A percentile compares a stretch with the other conserved stretches of the same genome.
These are phyloP conservation scores for Exophiala sideris DNA, from an alignment of 2,329 filamentous ascomycete species.

Conservation along the genomic window DNA sequence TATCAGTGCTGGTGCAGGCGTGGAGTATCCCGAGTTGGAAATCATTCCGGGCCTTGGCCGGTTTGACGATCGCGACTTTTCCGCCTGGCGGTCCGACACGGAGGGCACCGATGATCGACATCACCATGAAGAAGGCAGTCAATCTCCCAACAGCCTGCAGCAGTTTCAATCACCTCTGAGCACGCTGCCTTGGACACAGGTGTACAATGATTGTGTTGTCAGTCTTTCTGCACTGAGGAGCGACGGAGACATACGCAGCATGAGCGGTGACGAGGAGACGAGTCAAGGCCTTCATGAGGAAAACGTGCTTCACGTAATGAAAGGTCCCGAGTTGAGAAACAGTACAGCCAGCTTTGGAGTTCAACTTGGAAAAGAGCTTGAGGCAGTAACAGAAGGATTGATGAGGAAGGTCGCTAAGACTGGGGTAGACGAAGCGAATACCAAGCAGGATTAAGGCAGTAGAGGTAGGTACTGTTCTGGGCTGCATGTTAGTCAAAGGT, in stretches of 20 bases:
- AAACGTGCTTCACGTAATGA: background rate
- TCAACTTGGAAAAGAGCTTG: slow-evolving; percentile 14
- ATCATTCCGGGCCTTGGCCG: slow-evolving; percentile 14
- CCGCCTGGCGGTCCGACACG: background rate
- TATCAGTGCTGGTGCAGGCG: slow-evolving; percentile 19
- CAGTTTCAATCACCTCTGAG: background rate
- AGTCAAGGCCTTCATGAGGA: background rate
- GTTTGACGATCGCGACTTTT: background rate
- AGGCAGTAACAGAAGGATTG: slow-evolving; percentile 9
- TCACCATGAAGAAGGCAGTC: background rate
- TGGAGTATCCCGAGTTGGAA: slow-evolving; percentile 28
- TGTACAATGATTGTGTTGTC: slow-evolving; percentile 20
- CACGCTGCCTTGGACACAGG: slow-evolving; percentile 12
- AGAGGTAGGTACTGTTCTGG: background rate
- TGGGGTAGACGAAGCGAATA: background rate
- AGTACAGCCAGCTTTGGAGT: slow-evolving; percentile 17
- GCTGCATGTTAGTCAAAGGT: background rate
- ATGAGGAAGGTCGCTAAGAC: slow-evolving; percentile 16
- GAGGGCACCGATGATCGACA: background rate
- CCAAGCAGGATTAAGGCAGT: background rate
- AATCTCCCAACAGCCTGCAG: background rate
- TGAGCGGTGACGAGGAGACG: background rate
- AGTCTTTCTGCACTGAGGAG: slow-evolving; percentile 21
- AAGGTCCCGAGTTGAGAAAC: slow-evolving; percentile 8
- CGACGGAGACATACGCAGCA: slow-evolving; percentile 8